phyloP scores from a whole-genome alignment of 75 land plant genomes.

The Cunninghamia lanceolata region DNA sequence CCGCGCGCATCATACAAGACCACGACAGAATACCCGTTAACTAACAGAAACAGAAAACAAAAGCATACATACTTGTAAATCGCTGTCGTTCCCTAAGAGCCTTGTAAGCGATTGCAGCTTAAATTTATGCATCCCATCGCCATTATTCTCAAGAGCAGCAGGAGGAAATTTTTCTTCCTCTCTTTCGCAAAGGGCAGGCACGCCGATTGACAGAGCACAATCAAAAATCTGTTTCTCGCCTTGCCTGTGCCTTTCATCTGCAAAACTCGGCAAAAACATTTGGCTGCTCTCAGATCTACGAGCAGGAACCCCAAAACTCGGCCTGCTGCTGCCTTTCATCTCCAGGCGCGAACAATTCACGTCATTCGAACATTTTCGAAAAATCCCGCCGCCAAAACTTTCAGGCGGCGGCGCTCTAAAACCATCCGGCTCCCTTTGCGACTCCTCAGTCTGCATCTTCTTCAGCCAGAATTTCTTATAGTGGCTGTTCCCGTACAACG shows the following conservation, averaged over 20 bases:
- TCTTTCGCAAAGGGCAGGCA: not conserved
- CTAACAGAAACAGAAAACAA: not conserved
- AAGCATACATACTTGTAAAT: not conserved
- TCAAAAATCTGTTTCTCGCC: not conserved
- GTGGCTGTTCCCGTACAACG: slow-evolving; percentile 8
- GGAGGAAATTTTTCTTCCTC: not conserved
- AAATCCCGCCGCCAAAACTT: slow-evolving; percentile 2
- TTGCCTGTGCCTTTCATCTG: not conserved
- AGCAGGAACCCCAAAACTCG: not conserved
- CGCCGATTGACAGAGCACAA: slow-evolving; percentile 3
- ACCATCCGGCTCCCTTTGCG: no score
- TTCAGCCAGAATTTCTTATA: slow-evolving; percentile 18
- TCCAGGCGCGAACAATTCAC: not conserved
- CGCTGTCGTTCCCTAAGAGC: not conserved
- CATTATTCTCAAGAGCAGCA: not conserved
- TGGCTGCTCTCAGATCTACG: not conserved
- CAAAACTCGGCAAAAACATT: not conserved
- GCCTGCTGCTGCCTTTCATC: not conserved
- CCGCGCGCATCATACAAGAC: not conserved
- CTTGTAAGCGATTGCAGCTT: not conserved
- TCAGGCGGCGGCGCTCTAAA: not conserved
- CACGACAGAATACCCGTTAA: not conserved
- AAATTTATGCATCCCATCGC: not conserved
- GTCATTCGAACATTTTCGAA: not conserved
- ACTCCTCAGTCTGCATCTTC: slow-evolving; percentile 10